These are phyloP conservation scores for Conticribra weissflogii DNA, from an alignment of 108 stramenopile species.

Conservation along the genomic window DNA sequence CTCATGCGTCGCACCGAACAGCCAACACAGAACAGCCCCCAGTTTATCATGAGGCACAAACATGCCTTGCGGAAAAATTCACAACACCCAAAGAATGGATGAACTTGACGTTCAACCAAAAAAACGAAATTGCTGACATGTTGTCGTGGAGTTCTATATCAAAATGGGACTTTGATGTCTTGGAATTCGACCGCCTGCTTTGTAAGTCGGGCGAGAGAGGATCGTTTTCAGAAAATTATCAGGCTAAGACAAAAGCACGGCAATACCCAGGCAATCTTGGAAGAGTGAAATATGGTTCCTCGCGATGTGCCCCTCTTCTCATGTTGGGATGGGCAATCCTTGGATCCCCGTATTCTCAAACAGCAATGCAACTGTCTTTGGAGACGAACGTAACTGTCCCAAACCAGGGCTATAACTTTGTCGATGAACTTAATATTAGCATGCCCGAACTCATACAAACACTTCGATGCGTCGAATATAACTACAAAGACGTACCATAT, in stretches of 20 bases:
- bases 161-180: not conserved
- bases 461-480: not conserved
- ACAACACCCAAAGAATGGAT: not conserved
- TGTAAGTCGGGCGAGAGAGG: not conserved
- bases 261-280: not conserved
- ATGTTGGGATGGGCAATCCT: not conserved
- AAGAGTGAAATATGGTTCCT: not conserved
- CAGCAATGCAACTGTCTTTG: not conserved
- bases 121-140: not conserved
- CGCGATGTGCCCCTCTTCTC: not conserved
- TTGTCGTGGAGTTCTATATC: not conserved
- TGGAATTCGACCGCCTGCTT: not conserved
- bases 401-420: not conserved
- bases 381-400: not conserved
- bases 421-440: not conserved
- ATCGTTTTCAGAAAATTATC: not conserved
- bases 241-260: not conserved
- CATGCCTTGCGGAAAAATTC: too few species aligned
- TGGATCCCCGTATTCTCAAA: not conserved
- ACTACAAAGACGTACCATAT: not conserved
- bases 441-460: not conserved
- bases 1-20: too few species aligned
- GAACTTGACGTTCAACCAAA: not conserved
- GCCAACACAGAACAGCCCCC: too few species aligned
- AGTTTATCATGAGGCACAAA: too few species aligned